Evolutionary conservation across 768 basidiomycete genomes (phyloP).

Genomic region (Suillus lakei): DNA sequence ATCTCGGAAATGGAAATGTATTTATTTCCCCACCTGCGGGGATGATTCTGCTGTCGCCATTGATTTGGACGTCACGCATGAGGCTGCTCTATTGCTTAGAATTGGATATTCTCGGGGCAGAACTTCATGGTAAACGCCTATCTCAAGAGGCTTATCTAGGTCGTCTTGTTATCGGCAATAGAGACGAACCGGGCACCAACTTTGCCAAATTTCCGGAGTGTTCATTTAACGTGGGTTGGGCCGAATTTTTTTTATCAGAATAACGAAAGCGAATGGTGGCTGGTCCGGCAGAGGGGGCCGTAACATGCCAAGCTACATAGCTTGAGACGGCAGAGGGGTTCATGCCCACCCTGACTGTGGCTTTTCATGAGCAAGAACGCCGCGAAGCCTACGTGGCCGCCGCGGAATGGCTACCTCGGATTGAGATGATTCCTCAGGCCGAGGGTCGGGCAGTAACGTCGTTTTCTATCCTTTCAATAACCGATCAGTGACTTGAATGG

Average conservation of each 20-base stretch:
- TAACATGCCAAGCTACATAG: slow-evolving; percentile 27
- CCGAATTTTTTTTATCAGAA: slow-evolving; percentile 37
- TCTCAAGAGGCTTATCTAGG: slow-evolving; percentile 33
- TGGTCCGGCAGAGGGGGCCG: slow-evolving; percentile 37
- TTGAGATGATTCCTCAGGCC: slow-evolving; percentile 24
- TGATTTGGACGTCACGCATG: slow-evolving; percentile 17
- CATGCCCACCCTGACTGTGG: slow-evolving; percentile 48
- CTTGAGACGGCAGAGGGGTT: slow-evolving; percentile 34
- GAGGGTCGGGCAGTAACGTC: background rate
- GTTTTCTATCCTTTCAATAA: slow-evolving; percentile 2
- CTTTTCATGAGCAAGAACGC: slow-evolving; percentile 59
- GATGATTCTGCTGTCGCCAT: slow-evolving; percentile 23
- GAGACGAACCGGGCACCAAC: slow-evolving; percentile 47
- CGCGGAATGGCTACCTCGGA: slow-evolving; percentile 45
- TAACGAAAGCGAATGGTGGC: slow-evolving; percentile 26
- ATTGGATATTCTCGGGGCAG: slow-evolving; percentile 32
- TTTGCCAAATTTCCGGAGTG: slow-evolving; percentile 40
- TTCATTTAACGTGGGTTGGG: slow-evolving; percentile 34
- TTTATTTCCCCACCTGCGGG: slow-evolving; percentile 19
- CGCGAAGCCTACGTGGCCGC: slow-evolving; percentile 50
- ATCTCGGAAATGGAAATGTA: slow-evolving; percentile 17
- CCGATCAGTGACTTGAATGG: slow-evolving; percentile 1
- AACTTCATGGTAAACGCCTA: slow-evolving; percentile 31
- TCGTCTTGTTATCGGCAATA: slow-evolving; percentile 48
- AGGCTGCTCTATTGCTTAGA: slow-evolving; percentile 17